Evolutionary conservation across 2,329 filamentous ascomycete species (phyloP).

Genomic region (Fusarium udum): DNA sequence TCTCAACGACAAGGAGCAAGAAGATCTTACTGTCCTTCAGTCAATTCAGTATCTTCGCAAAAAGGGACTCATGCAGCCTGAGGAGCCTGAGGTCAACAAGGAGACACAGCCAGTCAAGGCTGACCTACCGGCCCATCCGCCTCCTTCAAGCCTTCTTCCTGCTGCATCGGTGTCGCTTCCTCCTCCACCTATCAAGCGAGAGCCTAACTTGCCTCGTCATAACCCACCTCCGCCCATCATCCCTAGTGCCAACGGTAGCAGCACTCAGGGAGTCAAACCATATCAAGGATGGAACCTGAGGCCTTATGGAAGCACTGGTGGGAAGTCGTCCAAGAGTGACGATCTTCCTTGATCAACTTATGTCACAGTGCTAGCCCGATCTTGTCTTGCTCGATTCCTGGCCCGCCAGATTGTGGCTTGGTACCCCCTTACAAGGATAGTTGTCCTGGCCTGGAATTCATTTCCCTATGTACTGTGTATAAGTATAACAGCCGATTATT

Average conservation of each 20-base stretch:
- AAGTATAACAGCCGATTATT: constrained; percentile 11
- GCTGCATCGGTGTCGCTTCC: constrained; percentile 52
- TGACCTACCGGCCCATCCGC: constrained; percentile 24
- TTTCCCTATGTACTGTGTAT: constrained; percentile 11
- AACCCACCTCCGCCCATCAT: constrained; percentile 46
- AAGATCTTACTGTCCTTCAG: constrained; percentile 72
- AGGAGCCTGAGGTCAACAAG: constrained; percentile 27
- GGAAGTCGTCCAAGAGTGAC: constrained; percentile 47
- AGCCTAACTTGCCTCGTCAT: constrained; percentile 46
- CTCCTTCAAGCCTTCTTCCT: constrained; percentile 48
- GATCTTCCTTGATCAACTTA: constrained; percentile 44
- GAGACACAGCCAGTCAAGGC: constrained; percentile 32
- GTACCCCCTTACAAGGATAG: constrained; percentile 35
- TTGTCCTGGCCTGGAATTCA: constrained; percentile 31
- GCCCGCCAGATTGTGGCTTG: not conserved
- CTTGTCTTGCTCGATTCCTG: not conserved
- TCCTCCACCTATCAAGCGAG: constrained; percentile 48
- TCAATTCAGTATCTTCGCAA: constrained; percentile 72
- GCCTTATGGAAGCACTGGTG: constrained; percentile 49
- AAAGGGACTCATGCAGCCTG: constrained; percentile 60
- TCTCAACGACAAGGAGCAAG: constrained; percentile 74
- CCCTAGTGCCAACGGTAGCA: constrained; percentile 46
- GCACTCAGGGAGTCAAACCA: constrained; percentile 46
- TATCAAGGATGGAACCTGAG: constrained; percentile 52
- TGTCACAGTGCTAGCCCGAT: not conserved